These are phyloP conservation scores for Penicillium sp. DNA, from an alignment of 2,329 filamentous ascomycete genomes.

Conservation along the genomic window DNA sequence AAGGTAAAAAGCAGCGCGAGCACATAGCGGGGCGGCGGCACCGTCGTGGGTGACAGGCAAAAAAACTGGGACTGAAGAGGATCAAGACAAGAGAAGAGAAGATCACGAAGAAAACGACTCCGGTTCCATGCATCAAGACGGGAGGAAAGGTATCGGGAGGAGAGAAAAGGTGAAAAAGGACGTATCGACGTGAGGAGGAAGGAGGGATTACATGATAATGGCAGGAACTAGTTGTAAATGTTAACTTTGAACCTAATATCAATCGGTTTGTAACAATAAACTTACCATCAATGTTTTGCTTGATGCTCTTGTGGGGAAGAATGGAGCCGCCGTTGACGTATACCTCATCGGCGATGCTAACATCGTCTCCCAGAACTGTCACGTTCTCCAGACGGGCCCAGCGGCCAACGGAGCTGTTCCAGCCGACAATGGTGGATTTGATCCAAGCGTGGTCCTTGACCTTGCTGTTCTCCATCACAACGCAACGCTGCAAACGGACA, in stretches of 20 bases:
- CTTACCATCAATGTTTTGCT: slow-evolving; percentile 87
- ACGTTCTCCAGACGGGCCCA: slow-evolving; percentile 98
- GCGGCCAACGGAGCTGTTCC: slow-evolving; percentile 93
- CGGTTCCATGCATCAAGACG: slow-evolving; percentile 38
- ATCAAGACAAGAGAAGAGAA: slow-evolving; percentile 23
- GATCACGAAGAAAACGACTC: slow-evolving; percentile 37
- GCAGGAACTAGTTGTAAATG: slow-evolving; percentile 40
- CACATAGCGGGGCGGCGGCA: slow-evolving; percentile 18
- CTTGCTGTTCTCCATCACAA: slow-evolving; percentile 84
- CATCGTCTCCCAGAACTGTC: slow-evolving; percentile 95
- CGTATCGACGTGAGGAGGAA: slow-evolving; percentile 29
- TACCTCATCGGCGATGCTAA: slow-evolving; percentile 96
- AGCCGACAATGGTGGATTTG: slow-evolving; percentile 97
- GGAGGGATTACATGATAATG: slow-evolving; percentile 49
- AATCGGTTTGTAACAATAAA: slow-evolving; percentile 6
- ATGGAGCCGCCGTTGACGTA: slow-evolving; percentile 97
- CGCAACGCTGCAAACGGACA: slow-evolving; percentile 89
- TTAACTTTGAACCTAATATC: slow-evolving; percentile 8
- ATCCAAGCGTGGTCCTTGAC: slow-evolving; percentile 99
- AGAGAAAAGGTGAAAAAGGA: slow-evolving; percentile 25
- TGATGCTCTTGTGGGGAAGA: slow-evolving; percentile 97
- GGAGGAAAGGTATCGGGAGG: slow-evolving; percentile 25
- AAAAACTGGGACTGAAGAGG: slow-evolving; percentile 13
- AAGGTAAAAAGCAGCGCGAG: slow-evolving; percentile 12
- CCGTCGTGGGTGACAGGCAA: slow-evolving; percentile 18